A percentile compares a stretch with the other conserved stretches of the same genome.
Evolutionary conservation across 139 green algal genomes (phyloP).

Genomic region (Zygnema cylindricum): DNA sequence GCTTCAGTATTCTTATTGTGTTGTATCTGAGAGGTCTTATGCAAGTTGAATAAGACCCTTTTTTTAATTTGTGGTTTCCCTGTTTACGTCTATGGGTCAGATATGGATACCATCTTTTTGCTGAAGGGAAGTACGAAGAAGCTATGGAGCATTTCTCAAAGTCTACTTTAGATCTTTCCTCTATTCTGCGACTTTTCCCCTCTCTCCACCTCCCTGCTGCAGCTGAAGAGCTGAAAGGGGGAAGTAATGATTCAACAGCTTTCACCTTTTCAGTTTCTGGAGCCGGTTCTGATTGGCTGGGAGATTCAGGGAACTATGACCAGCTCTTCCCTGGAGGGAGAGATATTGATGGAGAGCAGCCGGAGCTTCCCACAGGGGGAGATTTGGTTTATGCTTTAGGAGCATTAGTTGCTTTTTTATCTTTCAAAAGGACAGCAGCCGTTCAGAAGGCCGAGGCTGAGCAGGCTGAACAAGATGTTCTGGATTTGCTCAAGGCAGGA

Average conservation of each 20-base stretch:
- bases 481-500: background rate
- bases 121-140: constrained; percentile 74
- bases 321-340: too few species aligned
- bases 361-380: background rate
- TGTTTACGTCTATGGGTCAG: too few species aligned
- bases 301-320: background rate
- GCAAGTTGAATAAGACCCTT: too few species aligned
- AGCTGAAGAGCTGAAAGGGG: background rate
- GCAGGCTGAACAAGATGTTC: background rate
- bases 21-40: too few species aligned
- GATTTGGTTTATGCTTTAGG: constrained; percentile 3
- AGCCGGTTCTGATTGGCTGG: background rate
- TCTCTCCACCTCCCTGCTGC: constrained; percentile 64
- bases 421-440: background rate
- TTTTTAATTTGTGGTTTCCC: too few species aligned
- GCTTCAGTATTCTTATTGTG: too few species aligned
- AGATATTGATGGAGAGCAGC: background rate
- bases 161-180: constrained; percentile 59
- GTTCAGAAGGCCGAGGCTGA: constrained; percentile 27
- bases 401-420: constrained; percentile 16
- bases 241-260: background rate
- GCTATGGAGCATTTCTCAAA: constrained; percentile 80
- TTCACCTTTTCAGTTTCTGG: background rate
- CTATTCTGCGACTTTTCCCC: constrained; percentile 75
- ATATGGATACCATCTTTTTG: constrained; percentile 78